phyloP scores from a whole-genome alignment of 306 rosid species.

The cucumber (Cucumis sativus) region Cucumber_9930_V3 NC_026659.2:18880501-18881000 shows the following conservation, averaged over 20 bases:
- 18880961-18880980: slow-evolving; percentile 78
- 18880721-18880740: background rate
- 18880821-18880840: slow-evolving; percentile 87
- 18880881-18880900: slow-evolving; percentile 63
- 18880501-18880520: background rate
- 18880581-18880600: background rate
- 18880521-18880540: background rate
- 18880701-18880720: background rate
- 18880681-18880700: background rate
- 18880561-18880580: background rate
- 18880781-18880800: slow-evolving; percentile 15
- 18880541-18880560: background rate
- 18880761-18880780: background rate
- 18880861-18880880: slow-evolving; percentile 91
- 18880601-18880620: background rate
- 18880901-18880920: slow-evolving; percentile 67
- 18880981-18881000: slow-evolving; percentile 81
- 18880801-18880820: slow-evolving; percentile 13
- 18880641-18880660: background rate
- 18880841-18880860: slow-evolving; percentile 98
- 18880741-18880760: background rate
- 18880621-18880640: background rate
- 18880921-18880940: slow-evolving; percentile 87
- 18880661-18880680: background rate
- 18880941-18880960: slow-evolving; percentile 91